Evolutionary conservation across 1,139 yeast genomes (phyloP).

Genomic region (Hyphopichia fennica): DNA sequence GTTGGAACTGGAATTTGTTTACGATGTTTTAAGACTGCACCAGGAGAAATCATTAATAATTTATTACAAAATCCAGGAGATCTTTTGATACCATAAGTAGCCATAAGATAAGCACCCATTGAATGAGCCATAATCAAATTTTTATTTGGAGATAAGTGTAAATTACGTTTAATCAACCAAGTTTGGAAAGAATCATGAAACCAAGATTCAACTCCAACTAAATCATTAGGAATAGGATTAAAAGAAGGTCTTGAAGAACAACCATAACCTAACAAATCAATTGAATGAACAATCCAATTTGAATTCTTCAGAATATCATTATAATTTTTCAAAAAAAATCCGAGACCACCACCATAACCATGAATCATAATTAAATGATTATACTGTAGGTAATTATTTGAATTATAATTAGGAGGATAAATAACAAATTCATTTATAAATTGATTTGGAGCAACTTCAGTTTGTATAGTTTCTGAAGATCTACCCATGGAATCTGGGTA

Average conservation of each 20-base stretch:
- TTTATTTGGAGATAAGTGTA: slow-evolving; percentile 25
- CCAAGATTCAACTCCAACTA: slow-evolving; percentile 47
- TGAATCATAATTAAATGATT: slow-evolving; percentile 68
- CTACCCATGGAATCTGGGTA: slow-evolving; percentile 30
- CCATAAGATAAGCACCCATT: slow-evolving; percentile 61
- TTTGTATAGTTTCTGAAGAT: slow-evolving; percentile 31
- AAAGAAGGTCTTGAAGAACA: slow-evolving; percentile 67
- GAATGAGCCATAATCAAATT: slow-evolving; percentile 58
- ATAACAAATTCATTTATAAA: slow-evolving; percentile 66
- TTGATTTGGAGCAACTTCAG: slow-evolving; percentile 37
- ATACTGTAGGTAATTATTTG: slow-evolving; percentile 21
- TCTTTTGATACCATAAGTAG: slow-evolving; percentile 44
- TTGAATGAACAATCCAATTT: slow-evolving; percentile 67
- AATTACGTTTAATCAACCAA: slow-evolving; percentile 42
- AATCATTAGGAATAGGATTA: slow-evolving; percentile 23
- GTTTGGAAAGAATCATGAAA: slow-evolving; percentile 50
- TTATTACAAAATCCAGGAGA: slow-evolving; percentile 47
- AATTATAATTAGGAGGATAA: slow-evolving; percentile 31
- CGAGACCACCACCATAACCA: slow-evolving; percentile 80
- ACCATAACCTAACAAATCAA: slow-evolving; percentile 77
- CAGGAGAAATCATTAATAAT: slow-evolving; percentile 58
- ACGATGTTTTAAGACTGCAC: slow-evolving; percentile 57
- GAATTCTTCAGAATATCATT: slow-evolving; percentile 36
- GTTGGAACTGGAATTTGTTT: slow-evolving; percentile 50
- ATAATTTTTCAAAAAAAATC: slow-evolving; percentile 65